These are phyloP conservation scores for Syzygium aqueum DNA, from an alignment of 345 rosid species.

Conservation along the genomic window DNA sequence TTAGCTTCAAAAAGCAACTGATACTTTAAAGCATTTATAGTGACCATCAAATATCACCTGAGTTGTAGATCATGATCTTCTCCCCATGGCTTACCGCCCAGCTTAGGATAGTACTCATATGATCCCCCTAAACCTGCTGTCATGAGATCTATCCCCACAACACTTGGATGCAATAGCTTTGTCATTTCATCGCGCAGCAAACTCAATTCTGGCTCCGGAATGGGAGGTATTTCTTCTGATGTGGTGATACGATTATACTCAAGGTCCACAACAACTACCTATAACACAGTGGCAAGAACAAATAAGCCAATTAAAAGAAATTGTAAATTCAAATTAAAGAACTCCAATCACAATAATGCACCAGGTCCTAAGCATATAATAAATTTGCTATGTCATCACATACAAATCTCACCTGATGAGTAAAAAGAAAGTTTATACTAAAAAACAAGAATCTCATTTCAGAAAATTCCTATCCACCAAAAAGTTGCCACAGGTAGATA, in stretches of 20 bases:
- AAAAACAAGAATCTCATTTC: background rate
- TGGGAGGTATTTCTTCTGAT: constrained; percentile 83
- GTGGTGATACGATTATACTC: constrained; percentile 80
- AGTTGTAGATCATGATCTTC: constrained; percentile 89
- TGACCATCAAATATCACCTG: constrained; percentile 51
- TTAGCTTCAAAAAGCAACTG: constrained; percentile 6
- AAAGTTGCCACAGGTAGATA: background rate
- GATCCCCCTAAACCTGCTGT: constrained; percentile 40
- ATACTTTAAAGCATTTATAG: constrained; percentile 10
- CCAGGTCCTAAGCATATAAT: background rate
- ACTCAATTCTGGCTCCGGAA: constrained; percentile 96
- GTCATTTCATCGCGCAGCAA: constrained; percentile 65
- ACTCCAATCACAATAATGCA: background rate
- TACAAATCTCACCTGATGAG: background rate
- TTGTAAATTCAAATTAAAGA: background rate
- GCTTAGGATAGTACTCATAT: constrained; percentile 40
- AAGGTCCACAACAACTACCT: constrained; percentile 98
- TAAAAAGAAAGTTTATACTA: background rate
- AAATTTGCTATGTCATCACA: background rate
- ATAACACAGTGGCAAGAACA: constrained; percentile 10
- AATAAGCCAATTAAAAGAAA: background rate
- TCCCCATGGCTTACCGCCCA: constrained; percentile 85
- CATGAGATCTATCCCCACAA: constrained; percentile 83
- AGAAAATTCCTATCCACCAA: background rate
- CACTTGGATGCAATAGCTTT: constrained; percentile 76